phyloP scores from a whole-genome alignment of 2,329 filamentous ascomycete species.

The Septoria linicola region DNA sequence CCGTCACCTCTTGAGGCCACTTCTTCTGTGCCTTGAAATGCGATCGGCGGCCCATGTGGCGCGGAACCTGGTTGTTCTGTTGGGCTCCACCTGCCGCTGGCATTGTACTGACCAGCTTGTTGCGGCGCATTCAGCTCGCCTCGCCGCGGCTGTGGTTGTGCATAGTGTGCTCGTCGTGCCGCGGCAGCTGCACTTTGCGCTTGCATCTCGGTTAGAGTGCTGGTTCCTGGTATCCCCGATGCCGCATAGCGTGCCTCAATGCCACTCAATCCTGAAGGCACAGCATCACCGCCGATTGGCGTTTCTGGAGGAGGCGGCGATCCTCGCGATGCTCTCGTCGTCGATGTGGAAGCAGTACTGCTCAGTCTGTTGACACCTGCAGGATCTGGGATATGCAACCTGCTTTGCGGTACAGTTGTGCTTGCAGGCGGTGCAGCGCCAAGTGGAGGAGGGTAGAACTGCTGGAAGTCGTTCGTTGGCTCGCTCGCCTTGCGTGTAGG shows the following conservation, averaged over 20 bases:
- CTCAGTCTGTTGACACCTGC: slow-evolving; percentile 60
- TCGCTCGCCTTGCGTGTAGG: slow-evolving; percentile 26
- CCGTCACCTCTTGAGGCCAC: slow-evolving; percentile 52
- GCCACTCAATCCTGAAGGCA: slow-evolving; percentile 54
- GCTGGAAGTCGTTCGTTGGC: slow-evolving; percentile 37
- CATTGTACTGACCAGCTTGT: slow-evolving; percentile 33
- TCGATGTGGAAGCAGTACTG: slow-evolving; percentile 90
- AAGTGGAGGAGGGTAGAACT: slow-evolving; percentile 60
- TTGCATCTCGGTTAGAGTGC: slow-evolving; percentile 73
- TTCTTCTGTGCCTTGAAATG: slow-evolving; percentile 82
- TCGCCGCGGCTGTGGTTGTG: slow-evolving; percentile 43
- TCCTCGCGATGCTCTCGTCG: slow-evolving; percentile 84
- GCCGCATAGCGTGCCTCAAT: slow-evolving; percentile 92
- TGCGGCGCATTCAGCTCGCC: slow-evolving; percentile 43
- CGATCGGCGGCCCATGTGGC: slow-evolving; percentile 83
- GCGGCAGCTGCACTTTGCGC: slow-evolving; percentile 77
- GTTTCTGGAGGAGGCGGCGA: slow-evolving; percentile 95
- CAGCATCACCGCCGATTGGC: slow-evolving; percentile 54
- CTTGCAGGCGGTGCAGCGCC: slow-evolving; percentile 29
- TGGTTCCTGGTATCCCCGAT: slow-evolving; percentile 82
- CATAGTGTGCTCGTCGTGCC: slow-evolving; percentile 77
- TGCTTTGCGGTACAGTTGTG: slow-evolving; percentile 28
- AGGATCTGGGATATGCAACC: slow-evolving; percentile 54
- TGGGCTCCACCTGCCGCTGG: slow-evolving; percentile 82
- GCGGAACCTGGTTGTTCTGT: slow-evolving; percentile 85